Evolutionary conservation across 768 basidiomycete species (phyloP), one percentile per base, ranked within the genome.

Genomic region (Leccinum broughii): DNA sequence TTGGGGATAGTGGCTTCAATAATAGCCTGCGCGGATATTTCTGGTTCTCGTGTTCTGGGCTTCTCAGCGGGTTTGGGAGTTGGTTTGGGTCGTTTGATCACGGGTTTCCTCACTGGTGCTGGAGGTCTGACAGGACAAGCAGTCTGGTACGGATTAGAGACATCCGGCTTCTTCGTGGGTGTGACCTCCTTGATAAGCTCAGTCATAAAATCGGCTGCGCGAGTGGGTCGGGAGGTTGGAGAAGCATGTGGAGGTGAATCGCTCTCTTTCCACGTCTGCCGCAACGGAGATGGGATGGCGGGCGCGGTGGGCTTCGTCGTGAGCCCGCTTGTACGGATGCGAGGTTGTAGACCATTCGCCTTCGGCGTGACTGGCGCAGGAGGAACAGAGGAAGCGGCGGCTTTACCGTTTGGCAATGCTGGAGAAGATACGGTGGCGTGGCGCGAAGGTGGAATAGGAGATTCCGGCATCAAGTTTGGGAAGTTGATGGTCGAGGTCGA

Each of bases 1-100:
- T 85, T 89, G 14, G 90, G 90, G 13, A 92, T 67, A 2, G 90
- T 91, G 3, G 89, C 88, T 73, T 90, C 88, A 50, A 92, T 88
- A 54, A 90, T 87, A 39, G 83, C 84, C 62, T 88, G 88, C 2
- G 86, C 82, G 37, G 85, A 83, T 53, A 77, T 26, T 56, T 71
- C 70, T 2, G 64, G 62, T 28, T 69, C 72, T 60, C 62, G 72
- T 61, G 68, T 73, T 56, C 62, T 67, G 37, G 71, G 66, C 41
- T 72, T 73, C 62, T 70, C 71, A 34, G 60, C 57, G 6, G 80
- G 74, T 62, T 79, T 81, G 11, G 77, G 68, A 26, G 55, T 24
- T 15, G 63, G 51, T 56, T 61, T 71, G 30, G 77, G 64, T 55
- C 83, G 79, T 68, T 77, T 84, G 26, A 74, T 69, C 26, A 67